These are phyloP conservation scores for Prototheca cutis DNA, from an alignment of 163 green algal genomes.

Conservation along the genomic window DNA sequence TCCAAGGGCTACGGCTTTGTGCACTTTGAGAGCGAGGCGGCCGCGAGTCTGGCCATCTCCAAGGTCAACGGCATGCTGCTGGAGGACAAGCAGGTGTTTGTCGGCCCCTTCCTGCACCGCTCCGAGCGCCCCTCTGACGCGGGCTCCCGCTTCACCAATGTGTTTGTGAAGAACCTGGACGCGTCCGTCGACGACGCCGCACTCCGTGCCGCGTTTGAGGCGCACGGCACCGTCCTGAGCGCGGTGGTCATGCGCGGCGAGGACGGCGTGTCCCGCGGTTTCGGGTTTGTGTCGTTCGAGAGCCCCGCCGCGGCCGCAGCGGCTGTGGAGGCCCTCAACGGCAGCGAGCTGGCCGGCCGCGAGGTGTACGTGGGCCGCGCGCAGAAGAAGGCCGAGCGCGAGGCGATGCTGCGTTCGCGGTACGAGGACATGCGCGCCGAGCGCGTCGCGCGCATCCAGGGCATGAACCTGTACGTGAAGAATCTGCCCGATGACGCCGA, in stretches of 20 bases:
- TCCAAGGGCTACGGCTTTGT: conserved; percentile 80
- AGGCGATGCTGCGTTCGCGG: conserved; percentile 55
- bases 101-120: conserved; percentile 82
- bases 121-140: conserved; percentile 52
- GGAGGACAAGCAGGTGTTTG: conserved; percentile 87
- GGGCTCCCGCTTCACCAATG: conserved; percentile 72
- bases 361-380: conserved; percentile 74
- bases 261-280: conserved; percentile 71
- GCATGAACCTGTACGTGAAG: conserved; percentile 98
- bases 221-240: conserved; percentile 60
- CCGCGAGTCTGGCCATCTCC: conserved; percentile 60
- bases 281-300: conserved; percentile 96
- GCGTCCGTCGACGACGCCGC: conserved; percentile 51
- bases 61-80: conserved; percentile 95
- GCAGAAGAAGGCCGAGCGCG: conserved; percentile 96
- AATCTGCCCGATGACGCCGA: conserved; percentile 85
- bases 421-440: conserved; percentile 62
- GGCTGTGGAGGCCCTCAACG: conserved; percentile 68
- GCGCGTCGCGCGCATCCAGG: conserved; percentile 77
- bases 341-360: conserved; percentile 64
- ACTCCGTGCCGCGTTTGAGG: conserved; percentile 53
- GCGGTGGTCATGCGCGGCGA: conserved; percentile 74
- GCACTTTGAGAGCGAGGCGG: conserved; percentile 65
- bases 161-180: conserved; percentile 90
- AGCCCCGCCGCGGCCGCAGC: conserved; percentile 57